These are phyloP conservation scores for Hanseniaspora lachancei DNA, from an alignment of 805 yeast genomes.

Conservation along the genomic window DNA sequence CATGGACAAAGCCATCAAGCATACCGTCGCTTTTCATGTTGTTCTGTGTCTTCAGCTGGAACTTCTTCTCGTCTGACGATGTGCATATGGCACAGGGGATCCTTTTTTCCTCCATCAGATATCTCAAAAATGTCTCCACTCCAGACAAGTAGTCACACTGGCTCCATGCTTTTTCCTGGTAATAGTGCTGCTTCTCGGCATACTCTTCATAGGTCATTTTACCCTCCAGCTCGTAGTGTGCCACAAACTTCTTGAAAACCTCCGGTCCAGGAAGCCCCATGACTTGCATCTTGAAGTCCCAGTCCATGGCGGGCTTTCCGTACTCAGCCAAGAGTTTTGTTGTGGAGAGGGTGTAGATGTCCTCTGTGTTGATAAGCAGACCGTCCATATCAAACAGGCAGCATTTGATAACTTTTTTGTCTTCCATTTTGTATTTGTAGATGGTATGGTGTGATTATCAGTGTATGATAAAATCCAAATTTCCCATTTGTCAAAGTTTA, in stretches of 20 bases:
- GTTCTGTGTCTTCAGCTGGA: conserved; percentile 47
- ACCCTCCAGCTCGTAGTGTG: conserved; percentile 52
- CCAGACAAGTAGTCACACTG: conserved; percentile 66
- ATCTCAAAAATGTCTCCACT: conserved; percentile 52
- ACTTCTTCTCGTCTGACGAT: conserved; percentile 55
- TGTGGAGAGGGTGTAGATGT: conserved; percentile 69
- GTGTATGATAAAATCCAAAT: too few relatives aligned
- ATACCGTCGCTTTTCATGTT: conserved; percentile 42
- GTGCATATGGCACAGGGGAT: conserved; percentile 88
- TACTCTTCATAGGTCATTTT: conserved; percentile 46
- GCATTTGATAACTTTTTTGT: conserved; percentile 20
- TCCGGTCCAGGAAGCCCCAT: conserved; percentile 87
- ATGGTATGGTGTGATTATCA: too few relatives aligned
- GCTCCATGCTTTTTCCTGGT: conserved; percentile 49
- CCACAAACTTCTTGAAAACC: conserved; percentile 52
- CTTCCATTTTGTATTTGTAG: neutral
- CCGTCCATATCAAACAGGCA: conserved; percentile 79
- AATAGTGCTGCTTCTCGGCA: conserved; percentile 36
- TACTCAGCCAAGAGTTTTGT: conserved; percentile 51
- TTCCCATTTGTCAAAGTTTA: too few relatives aligned
- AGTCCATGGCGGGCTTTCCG: conserved; percentile 69
- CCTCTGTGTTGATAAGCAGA: conserved; percentile 80
- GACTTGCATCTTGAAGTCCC: conserved; percentile 77
- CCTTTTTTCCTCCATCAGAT: conserved; percentile 33
- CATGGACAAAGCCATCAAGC: conserved; percentile 55